These are phyloP conservation scores for Eutreptiella sp. DNA, from an alignment of 208 protist genomes.

Conservation along the genomic window DNA sequence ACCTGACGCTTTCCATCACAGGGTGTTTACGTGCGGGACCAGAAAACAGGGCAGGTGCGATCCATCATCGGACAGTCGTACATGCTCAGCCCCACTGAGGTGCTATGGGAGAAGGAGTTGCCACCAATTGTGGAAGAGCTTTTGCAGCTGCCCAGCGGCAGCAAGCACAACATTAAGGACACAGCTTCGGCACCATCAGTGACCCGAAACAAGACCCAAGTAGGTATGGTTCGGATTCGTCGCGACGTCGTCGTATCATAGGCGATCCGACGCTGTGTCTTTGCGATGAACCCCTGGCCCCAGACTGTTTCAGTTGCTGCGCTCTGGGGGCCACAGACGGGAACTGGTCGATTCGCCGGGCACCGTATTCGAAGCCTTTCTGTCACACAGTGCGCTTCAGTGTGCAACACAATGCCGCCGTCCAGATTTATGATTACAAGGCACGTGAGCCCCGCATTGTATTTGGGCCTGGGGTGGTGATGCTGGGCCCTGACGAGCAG, in stretches of 20 bases:
- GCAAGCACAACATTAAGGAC: slow-evolving; percentile 42
- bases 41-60: slow-evolving; percentile 70
- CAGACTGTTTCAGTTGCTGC: no score
- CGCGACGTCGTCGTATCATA: no score
- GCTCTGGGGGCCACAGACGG: no score
- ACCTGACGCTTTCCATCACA: no score
- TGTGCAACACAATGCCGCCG: slow-evolving; percentile 87
- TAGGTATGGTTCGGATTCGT: no score
- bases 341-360: no score
- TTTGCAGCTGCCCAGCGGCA: slow-evolving; percentile 42
- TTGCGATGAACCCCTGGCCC: no score
- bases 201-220: slow-evolving; percentile 50
- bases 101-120: slow-evolving; percentile 67
- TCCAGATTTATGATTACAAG: slow-evolving; percentile 92
- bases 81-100: slow-evolving; percentile 58
- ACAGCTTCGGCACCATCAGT: slow-evolving; percentile 25
- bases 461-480: slow-evolving; percentile 84
- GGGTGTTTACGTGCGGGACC: slow-evolving; percentile 92
- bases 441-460: slow-evolving; percentile 75
- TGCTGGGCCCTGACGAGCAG: slow-evolving; percentile 88
- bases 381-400: slow-evolving; percentile 81
- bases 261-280: no score
- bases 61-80: slow-evolving; percentile 69
- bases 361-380: no score
- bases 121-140: slow-evolving; percentile 45